Evolutionary conservation across 208 protist genomes (phyloP).

Genomic region (Zelonia costaricensis): DNA sequence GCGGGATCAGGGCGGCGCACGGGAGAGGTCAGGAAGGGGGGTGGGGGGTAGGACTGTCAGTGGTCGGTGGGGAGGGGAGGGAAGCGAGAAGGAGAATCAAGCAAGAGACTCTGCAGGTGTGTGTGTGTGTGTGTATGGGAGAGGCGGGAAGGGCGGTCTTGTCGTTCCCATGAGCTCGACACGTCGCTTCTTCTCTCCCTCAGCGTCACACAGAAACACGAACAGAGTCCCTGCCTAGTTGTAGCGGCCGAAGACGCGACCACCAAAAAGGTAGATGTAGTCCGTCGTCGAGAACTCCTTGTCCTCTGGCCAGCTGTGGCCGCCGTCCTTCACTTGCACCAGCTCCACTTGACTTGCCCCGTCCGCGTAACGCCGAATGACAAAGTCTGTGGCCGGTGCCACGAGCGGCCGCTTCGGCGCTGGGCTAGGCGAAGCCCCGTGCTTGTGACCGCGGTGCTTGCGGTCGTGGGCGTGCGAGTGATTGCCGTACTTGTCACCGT

Average conservation of each 20-base stretch:
- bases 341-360: conserved; percentile 46
- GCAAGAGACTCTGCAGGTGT: too few relatives aligned
- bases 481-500: background rate
- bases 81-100: too few relatives aligned
- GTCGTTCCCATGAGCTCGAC: too few relatives aligned
- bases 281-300: conserved; percentile 64
- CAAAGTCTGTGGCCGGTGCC: too few relatives aligned
- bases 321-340: conserved; percentile 39
- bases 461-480: background rate
- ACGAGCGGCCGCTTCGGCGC: background rate
- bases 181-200: too few relatives aligned
- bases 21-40: too few relatives aligned
- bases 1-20: too few relatives aligned
- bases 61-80: too few relatives aligned
- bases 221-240: conserved; percentile 14
- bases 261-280: conserved; percentile 67
- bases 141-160: background rate
- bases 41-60: too few relatives aligned
- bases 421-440: too few relatives aligned
- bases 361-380: background rate
- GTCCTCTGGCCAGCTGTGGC: conserved; percentile 56
- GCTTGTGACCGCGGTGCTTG: background rate
- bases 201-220: too few relatives aligned
- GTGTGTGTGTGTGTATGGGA: background rate
- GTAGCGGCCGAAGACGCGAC: conserved; percentile 41